phyloP scores from a whole-genome alignment of 768 basidiomycete species.

The Pleurotus tuoliensis region DNA sequence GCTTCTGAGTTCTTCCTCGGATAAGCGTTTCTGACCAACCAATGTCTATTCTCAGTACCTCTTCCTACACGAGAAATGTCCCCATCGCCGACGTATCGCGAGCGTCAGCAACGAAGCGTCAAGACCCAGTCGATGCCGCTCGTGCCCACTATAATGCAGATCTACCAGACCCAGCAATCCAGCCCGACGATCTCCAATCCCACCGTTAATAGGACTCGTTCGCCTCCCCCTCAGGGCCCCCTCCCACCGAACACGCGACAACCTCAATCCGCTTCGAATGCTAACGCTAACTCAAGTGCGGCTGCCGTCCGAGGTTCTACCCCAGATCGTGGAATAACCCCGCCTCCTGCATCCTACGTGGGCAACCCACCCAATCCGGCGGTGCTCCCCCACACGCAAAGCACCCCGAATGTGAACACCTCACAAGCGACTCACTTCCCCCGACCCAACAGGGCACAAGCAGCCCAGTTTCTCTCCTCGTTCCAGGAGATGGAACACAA shows the following conservation, averaged over 20 bases:
- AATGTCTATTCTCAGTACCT: slow-evolving; percentile 21
- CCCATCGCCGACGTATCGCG: slow-evolving; percentile 42
- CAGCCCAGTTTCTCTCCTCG: slow-evolving; percentile 53
- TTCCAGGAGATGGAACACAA: slow-evolving; percentile 52
- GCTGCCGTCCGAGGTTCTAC: slow-evolving; percentile 22
- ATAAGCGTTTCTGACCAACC: slow-evolving; percentile 11
- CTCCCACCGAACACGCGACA: slow-evolving; percentile 41
- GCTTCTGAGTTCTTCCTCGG: slow-evolving; percentile 12
- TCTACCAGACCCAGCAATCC: slow-evolving; percentile 38
- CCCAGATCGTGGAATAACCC: slow-evolving; percentile 30
- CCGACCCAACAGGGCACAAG: slow-evolving; percentile 56
- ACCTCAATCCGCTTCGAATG: slow-evolving; percentile 30
- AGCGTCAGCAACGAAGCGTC: slow-evolving; percentile 44
- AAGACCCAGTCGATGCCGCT: slow-evolving; percentile 63
- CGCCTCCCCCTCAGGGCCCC: slow-evolving; percentile 33
- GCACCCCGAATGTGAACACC: slow-evolving; percentile 28
- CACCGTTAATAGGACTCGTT: slow-evolving; percentile 18
- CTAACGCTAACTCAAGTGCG: slow-evolving; percentile 14
- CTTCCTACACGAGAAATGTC: slow-evolving; percentile 41
- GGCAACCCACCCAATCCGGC: not conserved
- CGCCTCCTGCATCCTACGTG: slow-evolving; percentile 10
- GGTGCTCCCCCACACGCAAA: slow-evolving; percentile 14
- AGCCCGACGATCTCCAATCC: slow-evolving; percentile 41
- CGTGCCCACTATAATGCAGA: slow-evolving; percentile 53
- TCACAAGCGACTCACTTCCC: slow-evolving; percentile 40